Evolutionary conservation across 192 early-diverging fungal species (phyloP), one percentile per base, ranked within the genome.

Genomic region (Allomyces arbusculus): DNA sequence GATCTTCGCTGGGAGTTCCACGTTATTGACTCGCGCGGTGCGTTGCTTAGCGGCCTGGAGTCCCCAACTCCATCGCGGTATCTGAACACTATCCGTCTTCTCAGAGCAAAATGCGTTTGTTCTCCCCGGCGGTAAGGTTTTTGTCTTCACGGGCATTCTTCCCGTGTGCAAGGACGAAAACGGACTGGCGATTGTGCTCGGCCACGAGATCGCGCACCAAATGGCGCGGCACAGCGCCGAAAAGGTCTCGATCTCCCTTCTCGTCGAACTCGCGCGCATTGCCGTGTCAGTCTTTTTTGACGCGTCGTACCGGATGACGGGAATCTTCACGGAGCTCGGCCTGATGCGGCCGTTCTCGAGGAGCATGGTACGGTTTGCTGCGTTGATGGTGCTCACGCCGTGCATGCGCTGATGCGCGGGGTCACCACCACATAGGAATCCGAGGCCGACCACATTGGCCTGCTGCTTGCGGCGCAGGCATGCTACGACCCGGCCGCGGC

Each of bases 71-170:
- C 33, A 40, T 40, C 4, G 0, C 33, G 4, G 8, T 8, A 3
- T 8, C 33, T 40, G 33, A 40, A 3, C 33, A 7, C 33, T 40
- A 0, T 8, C 33, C 7, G 33, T 40, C 33, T 0, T 40, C 33
- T 7, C 33, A 58, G 83, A 92, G 72, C 78, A 74, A 68, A 98
- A 96, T 74, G 95, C 95, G 4, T 95, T 98, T 75, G 94, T 96
- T 10, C 74, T 95, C 61, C 93, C 95, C 1, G 91, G 91, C 44
- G 91, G 91, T 43, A 92, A 94, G 74, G 87, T 98, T 0, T 98
- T 98, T 83, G 95, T 98, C 33, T 98, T 96, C 68, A 91, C 91
- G 24, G 95, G 95, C 5, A 83, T 98, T 22, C 76, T 98, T 4
- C 86, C 87, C 2, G 76, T 98, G 25, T 82, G 82, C 0, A 64